These are phyloP conservation scores for Phalaenopsis hybrid DNA, from an alignment of 116 monocot species.

Conservation along the genomic window DNA sequence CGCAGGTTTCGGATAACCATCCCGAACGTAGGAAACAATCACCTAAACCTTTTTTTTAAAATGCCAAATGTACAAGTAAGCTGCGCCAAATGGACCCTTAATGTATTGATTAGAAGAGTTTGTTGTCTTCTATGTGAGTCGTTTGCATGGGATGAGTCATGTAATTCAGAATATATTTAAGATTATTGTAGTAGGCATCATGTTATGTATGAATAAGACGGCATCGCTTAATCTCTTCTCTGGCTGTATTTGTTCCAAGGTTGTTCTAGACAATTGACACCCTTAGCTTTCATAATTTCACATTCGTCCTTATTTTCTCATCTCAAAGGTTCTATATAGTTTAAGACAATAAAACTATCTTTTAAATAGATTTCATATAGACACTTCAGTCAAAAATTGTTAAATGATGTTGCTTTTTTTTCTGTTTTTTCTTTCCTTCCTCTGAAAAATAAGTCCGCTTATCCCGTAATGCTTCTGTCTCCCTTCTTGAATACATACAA, in stretches of 20 bases:
- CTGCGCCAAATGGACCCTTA: too few species aligned
- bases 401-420: not conserved
- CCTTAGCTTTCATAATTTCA: not conserved
- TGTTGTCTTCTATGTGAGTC: not conserved
- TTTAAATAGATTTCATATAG: not conserved
- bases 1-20: too few species aligned
- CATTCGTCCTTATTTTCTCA: not conserved
- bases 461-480: too few species aligned
- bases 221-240: not conserved
- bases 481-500: too few species aligned
- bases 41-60: too few species aligned
- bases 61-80: too few species aligned
- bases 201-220: too few species aligned
- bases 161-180: not conserved
- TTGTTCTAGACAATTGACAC: not conserved
- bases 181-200: not conserved
- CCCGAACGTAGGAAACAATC: too few species aligned
- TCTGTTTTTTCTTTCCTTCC: not conserved
- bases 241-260: not conserved
- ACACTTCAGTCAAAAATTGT: not conserved
- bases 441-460: too few species aligned
- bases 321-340: not conserved
- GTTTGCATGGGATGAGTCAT: not conserved
- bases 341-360: not conserved
- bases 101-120: not conserved